These are phyloP conservation scores for Populus euphratica DNA, from an alignment of 345 rosid species.

Conservation along the genomic window DNA sequence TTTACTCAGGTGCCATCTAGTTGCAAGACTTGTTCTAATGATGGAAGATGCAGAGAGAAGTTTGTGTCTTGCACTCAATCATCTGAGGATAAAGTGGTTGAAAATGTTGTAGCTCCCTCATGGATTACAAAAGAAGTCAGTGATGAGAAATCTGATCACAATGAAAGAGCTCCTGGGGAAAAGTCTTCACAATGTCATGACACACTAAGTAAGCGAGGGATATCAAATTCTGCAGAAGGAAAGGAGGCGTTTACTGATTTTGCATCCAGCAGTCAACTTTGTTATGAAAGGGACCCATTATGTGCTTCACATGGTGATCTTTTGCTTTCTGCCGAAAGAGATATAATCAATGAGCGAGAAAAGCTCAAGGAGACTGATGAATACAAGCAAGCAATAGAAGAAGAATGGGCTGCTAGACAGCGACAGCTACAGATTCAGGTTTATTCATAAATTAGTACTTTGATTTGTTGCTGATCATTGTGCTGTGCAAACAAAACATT, in stretches of 20 bases:
- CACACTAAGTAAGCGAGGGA: slow-evolving; percentile 18
- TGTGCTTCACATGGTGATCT: slow-evolving; percentile 22
- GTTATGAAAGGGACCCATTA: slow-evolving; percentile 3
- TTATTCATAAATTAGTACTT: slow-evolving; percentile 6
- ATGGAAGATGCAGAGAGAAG: slow-evolving; percentile 15
- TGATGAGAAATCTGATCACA: slow-evolving; percentile 7
- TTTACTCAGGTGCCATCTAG: slow-evolving; percentile 4
- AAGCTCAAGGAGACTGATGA: slow-evolving; percentile 78
- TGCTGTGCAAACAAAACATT: neutral
- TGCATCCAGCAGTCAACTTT: slow-evolving; percentile 15
- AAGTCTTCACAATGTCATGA: slow-evolving; percentile 19
- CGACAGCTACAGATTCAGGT: slow-evolving; percentile 72
- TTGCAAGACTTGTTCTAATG: slow-evolving; percentile 15
- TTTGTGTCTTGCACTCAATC: slow-evolving; percentile 3
- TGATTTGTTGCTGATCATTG: neutral
- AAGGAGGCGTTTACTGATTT: slow-evolving; percentile 21
- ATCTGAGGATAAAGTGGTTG: slow-evolving; percentile 14
- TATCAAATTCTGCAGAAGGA: slow-evolving; percentile 12
- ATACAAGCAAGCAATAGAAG: slow-evolving; percentile 71
- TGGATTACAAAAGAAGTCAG: slow-evolving; percentile 6
- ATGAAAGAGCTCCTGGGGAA: slow-evolving; percentile 1
- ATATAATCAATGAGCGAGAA: slow-evolving; percentile 64
- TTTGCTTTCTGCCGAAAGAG: slow-evolving; percentile 18
- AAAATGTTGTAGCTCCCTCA: slow-evolving; percentile 15
- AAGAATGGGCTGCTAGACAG: slow-evolving; percentile 85